phyloP scores from a whole-genome alignment of 108 stramenopile species.

The Nitzschia sp. region DNA sequence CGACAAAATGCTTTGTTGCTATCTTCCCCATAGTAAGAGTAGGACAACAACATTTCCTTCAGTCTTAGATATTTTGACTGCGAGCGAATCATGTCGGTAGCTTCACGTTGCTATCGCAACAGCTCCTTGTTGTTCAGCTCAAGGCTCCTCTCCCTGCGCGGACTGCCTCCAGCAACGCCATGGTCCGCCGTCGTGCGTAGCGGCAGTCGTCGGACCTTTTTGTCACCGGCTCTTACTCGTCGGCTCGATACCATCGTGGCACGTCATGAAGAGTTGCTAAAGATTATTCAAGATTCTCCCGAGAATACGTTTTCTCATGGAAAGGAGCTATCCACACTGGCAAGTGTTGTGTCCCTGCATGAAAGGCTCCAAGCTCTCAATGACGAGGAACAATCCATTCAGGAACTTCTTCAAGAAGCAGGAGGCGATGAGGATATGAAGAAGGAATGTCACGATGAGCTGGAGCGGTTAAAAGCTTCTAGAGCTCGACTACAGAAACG shows the following conservation, averaged over 20 bases:
- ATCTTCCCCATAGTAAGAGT: too few species aligned
- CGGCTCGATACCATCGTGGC: constrained; percentile 52
- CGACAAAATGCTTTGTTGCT: too few species aligned
- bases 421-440: constrained; percentile 42
- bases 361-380: constrained; percentile 40
- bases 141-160: too few species aligned
- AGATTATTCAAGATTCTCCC: constrained; percentile 36
- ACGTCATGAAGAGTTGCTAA: constrained; percentile 57
- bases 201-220: constrained; percentile 6
- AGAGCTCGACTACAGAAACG: constrained; percentile 39
- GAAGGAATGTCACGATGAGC: constrained; percentile 55
- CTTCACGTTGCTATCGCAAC: too few species aligned
- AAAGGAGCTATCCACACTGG: constrained; percentile 68
- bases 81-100: too few species aligned
- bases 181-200: too few species aligned
- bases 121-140: too few species aligned
- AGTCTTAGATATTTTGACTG: too few species aligned
- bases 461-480: constrained; percentile 44
- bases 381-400: constrained; percentile 51
- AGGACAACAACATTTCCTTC: too few species aligned
- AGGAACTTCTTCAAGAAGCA: constrained; percentile 62
- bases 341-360: constrained; percentile 35
- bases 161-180: too few species aligned
- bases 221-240: constrained; percentile 36
- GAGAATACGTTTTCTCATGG: constrained; percentile 54